Evolutionary conservation across 768 basidiomycete species (phyloP), one percentile per base, ranked within the genome.

Genomic region (Cyclocybe aegerita): DNA sequence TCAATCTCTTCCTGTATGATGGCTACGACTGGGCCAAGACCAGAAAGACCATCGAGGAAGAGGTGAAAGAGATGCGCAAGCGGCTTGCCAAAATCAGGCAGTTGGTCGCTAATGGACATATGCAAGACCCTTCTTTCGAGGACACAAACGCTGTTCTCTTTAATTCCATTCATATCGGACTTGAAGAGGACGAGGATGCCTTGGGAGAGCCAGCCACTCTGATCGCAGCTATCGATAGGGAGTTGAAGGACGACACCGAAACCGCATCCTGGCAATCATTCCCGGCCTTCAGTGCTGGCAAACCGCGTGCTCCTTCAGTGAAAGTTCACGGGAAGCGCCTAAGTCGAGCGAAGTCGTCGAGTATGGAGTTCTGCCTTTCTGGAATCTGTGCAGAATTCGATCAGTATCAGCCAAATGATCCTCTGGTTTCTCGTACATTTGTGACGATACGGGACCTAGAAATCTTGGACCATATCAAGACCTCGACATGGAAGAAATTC

Each of bases 401-500:
- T 62, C 73, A 81, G 49, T 90, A 84, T 60, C 66, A 65, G 7
- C 76, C 81, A 4, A 71, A 76, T 9, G 78, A 78, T 39, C 67
- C 78, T 0, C 62, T 86, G 16, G 82, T 86, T 7, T 88, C 87
- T 2, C 76, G 87, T 46, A 78, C 83, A 1, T 76, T 89, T 41
- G 79, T 82, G 10, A 84, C 83, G 9, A 75, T 94, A 44, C 78
- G 70, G 50, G 82, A 91, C 53, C 60, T 93, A 14, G 93, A 97
- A 67, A 97, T 98, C 52, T 72, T 98, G 44, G 97, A 99, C 66
- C 95, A 97, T 63, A 93, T 99, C 76, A 94, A 91, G 74, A 95
- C 94, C 0, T 98, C 94, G 7, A 98, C 97, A 0, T 99, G 97
- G 97, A 90, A 86, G 71, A 98, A 96, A 66, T 98, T 99, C 66